These are phyloP conservation scores for Inonotus obliquus DNA, from an alignment of 1,284 basidiomycete species.

Conservation along the genomic window DNA sequence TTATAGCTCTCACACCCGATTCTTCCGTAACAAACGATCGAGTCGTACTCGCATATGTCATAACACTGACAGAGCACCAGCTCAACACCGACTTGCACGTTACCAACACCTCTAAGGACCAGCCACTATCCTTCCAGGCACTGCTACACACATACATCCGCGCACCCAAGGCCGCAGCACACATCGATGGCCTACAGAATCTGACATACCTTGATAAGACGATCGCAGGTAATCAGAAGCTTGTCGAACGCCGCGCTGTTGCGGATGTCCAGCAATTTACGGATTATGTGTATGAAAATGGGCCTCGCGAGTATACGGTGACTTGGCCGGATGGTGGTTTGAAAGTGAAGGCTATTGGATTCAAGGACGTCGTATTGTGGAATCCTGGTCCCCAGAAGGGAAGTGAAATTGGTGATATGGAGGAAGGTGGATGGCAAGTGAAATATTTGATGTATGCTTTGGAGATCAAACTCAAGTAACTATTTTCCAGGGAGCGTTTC, in stretches of 20 bases:
- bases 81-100: constrained; percentile 79
- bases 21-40: constrained; percentile 54
- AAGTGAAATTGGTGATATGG: constrained; percentile 79
- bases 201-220: constrained; percentile 76
- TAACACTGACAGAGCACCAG: constrained; percentile 72
- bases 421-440: constrained; percentile 76
- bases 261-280: constrained; percentile 66
- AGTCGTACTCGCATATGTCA: constrained; percentile 69
- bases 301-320: constrained; percentile 50
- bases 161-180: constrained; percentile 55
- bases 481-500: constrained; percentile 59
- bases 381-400: constrained; percentile 74
- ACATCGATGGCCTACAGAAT: constrained; percentile 56
- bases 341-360: constrained; percentile 51
- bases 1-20: constrained; percentile 57
- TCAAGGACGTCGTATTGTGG: constrained; percentile 83
- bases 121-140: constrained; percentile 76
- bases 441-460: background rate
- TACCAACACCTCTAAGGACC: constrained; percentile 54
- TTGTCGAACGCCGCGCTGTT: constrained; percentile 53
- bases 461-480: constrained; percentile 4
- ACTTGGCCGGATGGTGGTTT: constrained; percentile 56
- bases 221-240: constrained; percentile 44
- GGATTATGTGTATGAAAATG: constrained; percentile 72
- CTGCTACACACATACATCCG: constrained; percentile 83